Evolutionary conservation across 495 filamentous ascomycete genomes (phyloP).

Genomic region (Penicillium simplicissimum): DNA sequence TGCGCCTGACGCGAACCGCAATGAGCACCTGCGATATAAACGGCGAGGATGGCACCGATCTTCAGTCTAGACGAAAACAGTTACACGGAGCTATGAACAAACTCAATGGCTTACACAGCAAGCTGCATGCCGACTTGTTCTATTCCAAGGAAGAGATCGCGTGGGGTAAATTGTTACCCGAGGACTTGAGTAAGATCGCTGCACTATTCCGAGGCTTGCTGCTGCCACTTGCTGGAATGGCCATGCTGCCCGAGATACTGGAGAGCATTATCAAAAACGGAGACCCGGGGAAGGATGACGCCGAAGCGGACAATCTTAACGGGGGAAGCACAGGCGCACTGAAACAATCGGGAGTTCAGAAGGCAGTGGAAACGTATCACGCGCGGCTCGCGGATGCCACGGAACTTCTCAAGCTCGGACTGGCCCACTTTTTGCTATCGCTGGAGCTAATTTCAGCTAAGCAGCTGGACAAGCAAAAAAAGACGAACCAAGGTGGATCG

Average conservation of each 20-base stretch:
- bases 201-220: slow-evolving; percentile 57
- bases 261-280: slow-evolving; percentile 49
- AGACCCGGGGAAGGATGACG: slow-evolving; percentile 14
- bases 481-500: slow-evolving; percentile 1
- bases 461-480: slow-evolving; percentile 25
- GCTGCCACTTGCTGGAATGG: slow-evolving; percentile 67
- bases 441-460: slow-evolving; percentile 31
- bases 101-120: slow-evolving; percentile 61
- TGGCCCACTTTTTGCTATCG: slow-evolving; percentile 30
- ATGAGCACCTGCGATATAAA: slow-evolving; percentile 22
- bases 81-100: slow-evolving; percentile 50
- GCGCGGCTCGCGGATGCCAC: slow-evolving; percentile 57
- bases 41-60: slow-evolving; percentile 40
- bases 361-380: slow-evolving; percentile 60
- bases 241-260: slow-evolving; percentile 69
- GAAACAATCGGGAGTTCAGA: slow-evolving; percentile 35
- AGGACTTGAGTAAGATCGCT: slow-evolving; percentile 60
- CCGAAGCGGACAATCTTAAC: slow-evolving; percentile 24
- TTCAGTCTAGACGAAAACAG: slow-evolving; percentile 34
- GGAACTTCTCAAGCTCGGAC: slow-evolving; percentile 31
- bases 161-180: slow-evolving; percentile 64
- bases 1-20: slow-evolving; percentile 28
- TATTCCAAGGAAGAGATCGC: slow-evolving; percentile 74
- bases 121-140: slow-evolving; percentile 63
- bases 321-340: slow-evolving; percentile 31